phyloP scores from a whole-genome alignment of 768 basidiomycete genomes.

The Punctularia strigosozonata region DNA sequence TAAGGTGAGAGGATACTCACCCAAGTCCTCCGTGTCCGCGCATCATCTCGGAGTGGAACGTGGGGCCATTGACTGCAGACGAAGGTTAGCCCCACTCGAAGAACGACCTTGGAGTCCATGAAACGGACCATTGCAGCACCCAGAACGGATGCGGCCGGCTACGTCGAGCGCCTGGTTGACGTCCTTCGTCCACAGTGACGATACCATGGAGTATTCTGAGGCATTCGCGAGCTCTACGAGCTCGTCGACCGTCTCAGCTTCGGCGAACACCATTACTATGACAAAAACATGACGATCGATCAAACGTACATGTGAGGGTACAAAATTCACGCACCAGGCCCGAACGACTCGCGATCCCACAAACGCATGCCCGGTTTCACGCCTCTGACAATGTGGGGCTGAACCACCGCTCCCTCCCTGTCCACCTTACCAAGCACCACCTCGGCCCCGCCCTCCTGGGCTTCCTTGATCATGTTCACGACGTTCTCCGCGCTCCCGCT shows the following conservation, averaged over 20 bases:
- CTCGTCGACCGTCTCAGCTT: conserved; percentile 38
- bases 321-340: conserved; percentile 40
- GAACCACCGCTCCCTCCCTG: conserved; percentile 29
- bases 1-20: too few relatives aligned
- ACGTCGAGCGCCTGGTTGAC: conserved; percentile 30
- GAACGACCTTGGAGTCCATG: too few relatives aligned
- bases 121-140: too few relatives aligned
- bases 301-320: too few relatives aligned
- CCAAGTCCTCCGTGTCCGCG: conserved; percentile 28
- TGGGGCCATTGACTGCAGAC: conserved; percentile 43
- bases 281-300: not conserved
- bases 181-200: conserved; percentile 42
- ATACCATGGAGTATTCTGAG: conserved; percentile 36
- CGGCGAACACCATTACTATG: conserved; percentile 31
- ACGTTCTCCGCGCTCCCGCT: conserved; percentile 34
- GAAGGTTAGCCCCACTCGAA: too few relatives aligned
- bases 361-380: conserved; percentile 36
- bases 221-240: conserved; percentile 44
- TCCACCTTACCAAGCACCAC: conserved; percentile 31
- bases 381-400: conserved; percentile 38
- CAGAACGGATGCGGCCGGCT: conserved; percentile 34
- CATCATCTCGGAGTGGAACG: conserved; percentile 30
- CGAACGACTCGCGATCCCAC: conserved; percentile 53
- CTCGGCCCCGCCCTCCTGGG: conserved; percentile 30
- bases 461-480: conserved; percentile 31